A percentile compares a stretch with the other conserved stretches of the same genome.
These are phyloP conservation scores for Meira nashicola DNA, from an alignment of 1,284 basidiomycete species.

Conservation along the genomic window DNA sequence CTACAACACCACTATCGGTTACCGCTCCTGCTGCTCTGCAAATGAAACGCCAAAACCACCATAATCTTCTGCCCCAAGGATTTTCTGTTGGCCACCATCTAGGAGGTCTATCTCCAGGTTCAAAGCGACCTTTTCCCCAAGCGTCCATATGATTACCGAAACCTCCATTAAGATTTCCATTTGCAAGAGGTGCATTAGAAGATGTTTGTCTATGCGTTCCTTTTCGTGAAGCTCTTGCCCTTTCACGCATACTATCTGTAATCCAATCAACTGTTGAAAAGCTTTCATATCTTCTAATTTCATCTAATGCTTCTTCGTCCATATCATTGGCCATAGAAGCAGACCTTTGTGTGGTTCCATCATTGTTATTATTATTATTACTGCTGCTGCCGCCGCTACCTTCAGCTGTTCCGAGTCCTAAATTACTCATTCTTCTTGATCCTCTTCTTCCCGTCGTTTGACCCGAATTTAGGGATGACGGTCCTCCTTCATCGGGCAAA, in stretches of 20 bases:
- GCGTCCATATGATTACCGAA: conserved; percentile 18
- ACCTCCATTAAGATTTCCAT: conserved; percentile 19
- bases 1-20: conserved; percentile 45
- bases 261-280: conserved; percentile 51
- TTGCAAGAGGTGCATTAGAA: conserved; percentile 28
- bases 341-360: background rate
- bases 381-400: no score
- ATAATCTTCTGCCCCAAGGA: conserved; percentile 27
- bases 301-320: conserved; percentile 44
- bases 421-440: no score
- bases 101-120: conserved; percentile 22
- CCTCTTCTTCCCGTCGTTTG: no score
- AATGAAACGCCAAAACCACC: conserved; percentile 30
- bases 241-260: conserved; percentile 47
- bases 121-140: conserved; percentile 23
- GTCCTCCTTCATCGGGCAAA: no score
- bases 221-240: conserved; percentile 39
- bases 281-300: conserved; percentile 41
- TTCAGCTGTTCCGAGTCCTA: no score
- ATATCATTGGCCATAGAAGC: conserved; percentile 5
- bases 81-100: conserved; percentile 28
- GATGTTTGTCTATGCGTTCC: conserved; percentile 23
- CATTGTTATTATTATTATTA: background rate
- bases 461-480: no score
- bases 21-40: conserved; percentile 21